Evolutionary conservation across 495 filamentous ascomycete genomes (phyloP), one percentile per base, ranked within the genome.

Genomic region (Lasiosphaeris hirsuta): DNA sequence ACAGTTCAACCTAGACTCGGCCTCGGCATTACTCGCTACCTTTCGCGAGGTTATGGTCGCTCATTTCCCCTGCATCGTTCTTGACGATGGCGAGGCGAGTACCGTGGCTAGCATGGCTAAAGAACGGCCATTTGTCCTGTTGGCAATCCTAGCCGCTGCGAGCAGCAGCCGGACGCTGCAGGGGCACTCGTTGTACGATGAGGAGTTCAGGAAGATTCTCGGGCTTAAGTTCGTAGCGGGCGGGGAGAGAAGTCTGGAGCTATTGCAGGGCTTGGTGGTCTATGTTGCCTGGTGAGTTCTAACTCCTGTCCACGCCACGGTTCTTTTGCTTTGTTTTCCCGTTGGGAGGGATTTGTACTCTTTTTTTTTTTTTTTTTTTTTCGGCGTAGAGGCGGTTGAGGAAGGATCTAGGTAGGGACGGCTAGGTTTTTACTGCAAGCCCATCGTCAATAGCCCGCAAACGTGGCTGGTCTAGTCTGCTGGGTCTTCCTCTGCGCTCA

Each of bases 1-100:
- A 10, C 74, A 72, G 63, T 79, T 79, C 55, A 79, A 79, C 50
- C 65, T 78, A 23, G 74, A 76, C 48, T 76, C 71, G n/a, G 76
- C 76, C 35, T 54, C 57, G 19, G 64, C 61, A 18, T 53, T 79
- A n/a, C 62, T 79, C n/a, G 57, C 47, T 7, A 64, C 57, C 8
- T 79, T 79, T 46, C 58, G 65, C 7, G 39, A 57, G 7, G 38
- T 43, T 10, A 78, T 78, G 75, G 17, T 79, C 10, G 60, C 59
- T 10, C 60, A 69, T 19, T 77, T 73, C 47, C 75, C 76, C 1
- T 76, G 69, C 51, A 57, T 76, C 11, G 60, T 67, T 33, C 54
- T 78, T 1, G 51, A 58, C 0, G 60, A 64, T 2, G 67, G 72
- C 9, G 68, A 58, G 1, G 10, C 15, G 39, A 15, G 17, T 3